Conservation (phyloP, 768 basidiomycete species). For the Ramaria sp. region DNA sequence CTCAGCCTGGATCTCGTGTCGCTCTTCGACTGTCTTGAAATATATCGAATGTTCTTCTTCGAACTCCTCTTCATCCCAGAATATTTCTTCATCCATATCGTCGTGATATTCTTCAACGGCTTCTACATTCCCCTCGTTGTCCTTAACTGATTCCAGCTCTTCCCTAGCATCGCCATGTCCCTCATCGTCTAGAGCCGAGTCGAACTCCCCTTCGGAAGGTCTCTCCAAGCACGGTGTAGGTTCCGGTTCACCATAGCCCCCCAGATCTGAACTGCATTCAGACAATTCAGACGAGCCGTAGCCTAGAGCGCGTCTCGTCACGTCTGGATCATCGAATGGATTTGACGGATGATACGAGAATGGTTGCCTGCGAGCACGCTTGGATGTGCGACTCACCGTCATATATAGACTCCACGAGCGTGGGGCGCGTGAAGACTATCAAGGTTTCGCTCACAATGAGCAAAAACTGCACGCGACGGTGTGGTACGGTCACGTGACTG, state of each 20-base stretch:
- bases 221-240: conserved; percentile 15
- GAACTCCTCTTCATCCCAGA: conserved; percentile 29
- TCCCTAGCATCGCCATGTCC: conserved; percentile 39
- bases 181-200: conserved; percentile 36
- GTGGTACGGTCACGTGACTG: too few species aligned
- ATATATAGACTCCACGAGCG: neutral
- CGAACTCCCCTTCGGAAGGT: conserved; percentile 20
- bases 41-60: conserved; percentile 54
- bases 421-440: too few species aligned
- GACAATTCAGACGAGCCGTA: conserved; percentile 39
- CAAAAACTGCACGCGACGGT: too few species aligned
- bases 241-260: conserved; percentile 17
- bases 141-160: conserved; percentile 20
- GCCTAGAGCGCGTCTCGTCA: conserved; percentile 5
- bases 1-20: conserved; percentile 63
- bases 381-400: neutral
- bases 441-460: too few species aligned
- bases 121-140: conserved; percentile 17
- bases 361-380: neutral
- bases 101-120: conserved; percentile 22
- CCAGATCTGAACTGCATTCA: conserved; percentile 29
- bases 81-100: conserved; percentile 20
- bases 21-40: conserved; percentile 54
- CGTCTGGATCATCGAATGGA: conserved; percentile 46
- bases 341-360: conserved; percentile 48